Evolutionary conservation across 2,329 filamentous ascomycete genomes (phyloP).

Genomic region (Aspergillus sojae): DNA sequence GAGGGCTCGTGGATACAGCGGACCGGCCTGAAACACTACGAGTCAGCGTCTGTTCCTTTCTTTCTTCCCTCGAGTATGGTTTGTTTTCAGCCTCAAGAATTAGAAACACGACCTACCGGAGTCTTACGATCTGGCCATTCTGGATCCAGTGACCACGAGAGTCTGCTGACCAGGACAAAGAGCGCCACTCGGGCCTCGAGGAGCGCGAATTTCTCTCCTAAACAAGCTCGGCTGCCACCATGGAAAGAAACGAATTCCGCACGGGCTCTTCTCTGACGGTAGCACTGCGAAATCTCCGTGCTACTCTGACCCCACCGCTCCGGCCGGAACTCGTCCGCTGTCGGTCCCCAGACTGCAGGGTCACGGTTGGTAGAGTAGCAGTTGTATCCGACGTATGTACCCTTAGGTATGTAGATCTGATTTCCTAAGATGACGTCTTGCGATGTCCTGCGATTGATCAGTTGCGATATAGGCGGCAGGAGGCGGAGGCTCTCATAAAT

Average conservation of each 20-base stretch:
- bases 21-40: not conserved
- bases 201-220: slow-evolving; percentile 47
- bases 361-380: slow-evolving; percentile 39
- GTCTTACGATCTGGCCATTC: slow-evolving; percentile 28
- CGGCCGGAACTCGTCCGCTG: slow-evolving; percentile 42
- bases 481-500: not conserved
- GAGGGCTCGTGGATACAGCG: not conserved
- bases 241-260: slow-evolving; percentile 49
- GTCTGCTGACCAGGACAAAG: slow-evolving; percentile 31
- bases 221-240: slow-evolving; percentile 43
- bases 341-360: slow-evolving; percentile 34
- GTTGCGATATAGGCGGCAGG: not conserved
- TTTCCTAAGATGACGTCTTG: slow-evolving; percentile 19
- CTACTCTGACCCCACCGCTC: slow-evolving; percentile 35
- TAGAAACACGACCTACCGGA: slow-evolving; percentile 27
- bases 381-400: slow-evolving; percentile 41
- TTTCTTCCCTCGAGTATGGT: not conserved
- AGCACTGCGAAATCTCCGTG: slow-evolving; percentile 39
- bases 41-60: not conserved
- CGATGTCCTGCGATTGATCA: not conserved
- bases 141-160: slow-evolving; percentile 38
- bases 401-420: slow-evolving; percentile 30
- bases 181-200: slow-evolving; percentile 40
- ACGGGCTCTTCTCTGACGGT: slow-evolving; percentile 39
- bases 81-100: too few species aligned